Conservation (phyloP, 148 eudicot species). For the Chenopodium album region DNA sequence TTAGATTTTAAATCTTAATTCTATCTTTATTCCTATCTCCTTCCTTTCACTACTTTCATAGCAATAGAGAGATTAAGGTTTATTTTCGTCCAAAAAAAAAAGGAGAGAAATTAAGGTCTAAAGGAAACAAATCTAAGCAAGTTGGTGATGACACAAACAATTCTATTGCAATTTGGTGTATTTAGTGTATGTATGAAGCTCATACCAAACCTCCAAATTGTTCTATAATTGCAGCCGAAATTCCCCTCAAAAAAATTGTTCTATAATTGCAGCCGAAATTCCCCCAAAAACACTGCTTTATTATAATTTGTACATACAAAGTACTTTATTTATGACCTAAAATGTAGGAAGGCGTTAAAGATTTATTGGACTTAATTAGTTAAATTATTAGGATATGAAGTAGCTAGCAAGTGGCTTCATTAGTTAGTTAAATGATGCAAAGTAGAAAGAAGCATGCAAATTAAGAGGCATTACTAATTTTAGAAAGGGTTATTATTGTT, state of each 20-base stretch:
- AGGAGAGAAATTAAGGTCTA: background rate
- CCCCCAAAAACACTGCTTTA: background rate
- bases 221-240: no score
- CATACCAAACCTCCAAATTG: no score
- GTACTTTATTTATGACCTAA: slow-evolving; percentile 2
- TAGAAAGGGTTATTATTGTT: no score
- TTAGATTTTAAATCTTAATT: no score
- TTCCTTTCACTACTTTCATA: no score
- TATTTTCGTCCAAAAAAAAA: no score
- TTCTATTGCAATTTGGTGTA: no score
- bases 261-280: no score
- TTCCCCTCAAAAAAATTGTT: background rate
- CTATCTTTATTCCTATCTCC: no score
- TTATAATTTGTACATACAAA: background rate
- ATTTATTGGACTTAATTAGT: slow-evolving; percentile 1
- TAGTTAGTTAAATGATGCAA: background rate
- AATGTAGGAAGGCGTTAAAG: background rate
- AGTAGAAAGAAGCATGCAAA: slow-evolving; percentile 13
- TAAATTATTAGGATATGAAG: background rate
- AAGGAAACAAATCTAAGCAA: background rate
- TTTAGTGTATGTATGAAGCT: no score
- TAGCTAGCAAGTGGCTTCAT: background rate
- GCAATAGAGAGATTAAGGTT: no score
- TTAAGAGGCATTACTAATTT: background rate
- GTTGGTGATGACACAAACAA: no score